Conservation (phyloP, 495 filamentous ascomycete species). For the Penicillium antarcticum region DNA sequence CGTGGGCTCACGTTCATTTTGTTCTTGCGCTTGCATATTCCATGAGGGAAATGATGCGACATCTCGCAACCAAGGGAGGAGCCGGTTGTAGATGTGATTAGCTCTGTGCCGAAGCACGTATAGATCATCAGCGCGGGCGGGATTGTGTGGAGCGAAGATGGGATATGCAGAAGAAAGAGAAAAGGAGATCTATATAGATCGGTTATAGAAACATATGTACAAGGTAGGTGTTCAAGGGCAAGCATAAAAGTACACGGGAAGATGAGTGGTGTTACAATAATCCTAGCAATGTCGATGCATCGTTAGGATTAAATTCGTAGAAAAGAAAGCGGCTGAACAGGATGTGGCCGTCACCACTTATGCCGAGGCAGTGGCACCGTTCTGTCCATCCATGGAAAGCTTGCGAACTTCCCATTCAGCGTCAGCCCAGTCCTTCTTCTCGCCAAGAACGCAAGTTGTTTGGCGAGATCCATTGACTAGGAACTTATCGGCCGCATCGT, state of each 20-base stretch:
- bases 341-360: constrained; percentile 1
- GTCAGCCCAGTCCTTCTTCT: constrained; percentile 74
- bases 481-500: constrained; percentile 75
- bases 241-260: constrained; percentile 21
- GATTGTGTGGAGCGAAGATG: constrained; percentile 1
- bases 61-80: constrained; percentile 22
- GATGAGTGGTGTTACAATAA: neutral
- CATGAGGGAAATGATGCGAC: constrained; percentile 18
- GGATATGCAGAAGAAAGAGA: constrained; percentile 7
- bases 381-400: constrained; percentile 35
- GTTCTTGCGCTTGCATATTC: constrained; percentile 42
- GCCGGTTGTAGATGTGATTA: constrained; percentile 34
- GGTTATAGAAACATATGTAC: constrained; percentile 28
- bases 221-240: constrained; percentile 9
- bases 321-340: neutral
- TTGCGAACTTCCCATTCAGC: constrained; percentile 43
- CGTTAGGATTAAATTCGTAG: neutral
- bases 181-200: constrained; percentile 12
- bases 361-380: constrained; percentile 17
- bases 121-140: constrained; percentile 24
- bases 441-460: constrained; percentile 68
- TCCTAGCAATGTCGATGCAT: neutral
- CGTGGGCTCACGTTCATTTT: constrained; percentile 36
- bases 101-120: constrained; percentile 42
- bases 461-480: constrained; percentile 64